phyloP scores from a whole-genome alignment of 2,329 filamentous ascomycete genomes.

The Annulohypoxylon truncatum region DNA sequence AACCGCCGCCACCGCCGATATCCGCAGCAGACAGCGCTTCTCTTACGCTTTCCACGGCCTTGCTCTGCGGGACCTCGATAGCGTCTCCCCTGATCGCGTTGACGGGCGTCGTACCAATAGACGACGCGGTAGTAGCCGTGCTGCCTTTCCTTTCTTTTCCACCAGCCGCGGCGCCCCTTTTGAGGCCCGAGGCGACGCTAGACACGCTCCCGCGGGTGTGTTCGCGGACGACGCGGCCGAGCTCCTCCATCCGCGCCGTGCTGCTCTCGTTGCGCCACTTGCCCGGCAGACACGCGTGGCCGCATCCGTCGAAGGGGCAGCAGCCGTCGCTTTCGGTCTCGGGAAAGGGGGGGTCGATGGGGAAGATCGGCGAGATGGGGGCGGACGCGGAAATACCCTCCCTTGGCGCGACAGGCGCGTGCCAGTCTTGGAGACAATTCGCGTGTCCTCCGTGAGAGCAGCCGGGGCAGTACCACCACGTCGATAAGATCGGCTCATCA shows the following conservation, averaged over 20 bases:
- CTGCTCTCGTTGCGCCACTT: slow-evolving; percentile 63
- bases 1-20: not conserved
- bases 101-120: slow-evolving; percentile 35
- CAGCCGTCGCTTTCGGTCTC: slow-evolving; percentile 64
- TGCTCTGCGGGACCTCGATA: slow-evolving; percentile 68
- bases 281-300: slow-evolving; percentile 71
- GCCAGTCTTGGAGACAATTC: slow-evolving; percentile 70
- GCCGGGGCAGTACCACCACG: slow-evolving; percentile 73
- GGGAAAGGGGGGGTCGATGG: slow-evolving; percentile 45
- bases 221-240: slow-evolving; percentile 61
- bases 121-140: slow-evolving; percentile 18
- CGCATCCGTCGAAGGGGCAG: slow-evolving; percentile 73
- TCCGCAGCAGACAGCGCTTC: slow-evolving; percentile 59
- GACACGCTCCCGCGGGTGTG: slow-evolving; percentile 47
- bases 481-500: slow-evolving; percentile 52
- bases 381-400: not conserved
- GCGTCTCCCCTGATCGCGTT: slow-evolving; percentile 59
- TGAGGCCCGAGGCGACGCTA: slow-evolving; percentile 34
- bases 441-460: slow-evolving; percentile 73
- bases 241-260: slow-evolving; percentile 62
- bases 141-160: slow-evolving; percentile 30
- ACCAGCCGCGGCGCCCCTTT: slow-evolving; percentile 27
- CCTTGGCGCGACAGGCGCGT: slow-evolving; percentile 53
- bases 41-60: slow-evolving; percentile 69
- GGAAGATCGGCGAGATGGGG: slow-evolving; percentile 18